These are phyloP conservation scores for Saccharum officinarum DNA, from an alignment of 176 grass and related monocot species.

Conservation along the genomic window DNA sequence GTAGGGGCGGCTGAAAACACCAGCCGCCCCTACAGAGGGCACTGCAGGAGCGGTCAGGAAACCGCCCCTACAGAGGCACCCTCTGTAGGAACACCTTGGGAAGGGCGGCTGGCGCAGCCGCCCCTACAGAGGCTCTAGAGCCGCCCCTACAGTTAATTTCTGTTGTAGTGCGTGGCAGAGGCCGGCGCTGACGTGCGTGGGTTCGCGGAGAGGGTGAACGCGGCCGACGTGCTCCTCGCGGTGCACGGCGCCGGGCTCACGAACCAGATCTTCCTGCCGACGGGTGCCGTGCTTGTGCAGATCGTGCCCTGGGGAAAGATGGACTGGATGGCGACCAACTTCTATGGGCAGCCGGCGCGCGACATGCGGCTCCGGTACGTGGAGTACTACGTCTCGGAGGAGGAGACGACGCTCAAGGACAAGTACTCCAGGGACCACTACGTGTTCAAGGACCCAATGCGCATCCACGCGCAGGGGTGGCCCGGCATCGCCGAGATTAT, in stretches of 20 bases:
- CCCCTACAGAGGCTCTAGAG: no score
- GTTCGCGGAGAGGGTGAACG: conserved; percentile 64
- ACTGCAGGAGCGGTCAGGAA: no score
- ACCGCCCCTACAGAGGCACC: no score
- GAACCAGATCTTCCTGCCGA: conserved; percentile 82
- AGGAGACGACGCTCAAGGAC: conserved; percentile 78
- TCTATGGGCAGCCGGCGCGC: conserved; percentile 56
- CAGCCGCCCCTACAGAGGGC: no score
- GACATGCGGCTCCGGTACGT: conserved; percentile 85
- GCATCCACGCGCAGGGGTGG: conserved; percentile 69
- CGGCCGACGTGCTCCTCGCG: conserved; percentile 70
- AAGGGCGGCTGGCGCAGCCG: no score
- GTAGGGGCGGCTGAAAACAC: no score
- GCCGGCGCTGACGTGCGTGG: conserved; percentile 39
- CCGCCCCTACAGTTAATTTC: no score
- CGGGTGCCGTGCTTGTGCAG: conserved; percentile 68
- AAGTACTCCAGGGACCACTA: conserved; percentile 66
- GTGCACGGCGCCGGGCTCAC: conserved; percentile 83
- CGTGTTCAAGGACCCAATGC: conserved; percentile 76
- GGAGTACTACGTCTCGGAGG: conserved; percentile 73
- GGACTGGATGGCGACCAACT: conserved; percentile 72
- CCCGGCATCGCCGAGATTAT: conserved; percentile 63
- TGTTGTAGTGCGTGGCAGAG: no score
- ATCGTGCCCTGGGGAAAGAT: conserved; percentile 81
- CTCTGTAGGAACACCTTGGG: no score